These are phyloP conservation scores for Ogataea chonburiensis DNA, from an alignment of 805 yeast species.

Conservation along the genomic window DNA sequence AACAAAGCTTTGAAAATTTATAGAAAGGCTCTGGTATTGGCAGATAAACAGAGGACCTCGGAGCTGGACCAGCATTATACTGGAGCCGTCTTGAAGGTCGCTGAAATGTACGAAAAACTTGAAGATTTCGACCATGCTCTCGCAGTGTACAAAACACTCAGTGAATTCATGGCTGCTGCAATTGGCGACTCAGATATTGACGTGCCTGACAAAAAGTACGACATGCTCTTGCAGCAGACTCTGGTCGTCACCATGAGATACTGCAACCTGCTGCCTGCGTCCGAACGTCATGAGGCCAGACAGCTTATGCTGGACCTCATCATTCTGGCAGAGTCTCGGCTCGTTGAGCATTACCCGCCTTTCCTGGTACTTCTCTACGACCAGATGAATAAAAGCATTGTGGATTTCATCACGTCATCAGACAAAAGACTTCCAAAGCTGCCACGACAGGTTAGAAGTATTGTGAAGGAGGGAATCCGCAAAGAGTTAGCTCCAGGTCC, in stretches of 20 bases:
- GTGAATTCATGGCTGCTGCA: conserved; percentile 13
- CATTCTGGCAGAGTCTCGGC: conserved; percentile 25
- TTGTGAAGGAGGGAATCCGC: conserved; percentile 18
- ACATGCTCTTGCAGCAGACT: conserved; percentile 23
- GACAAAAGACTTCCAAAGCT: conserved; percentile 6
- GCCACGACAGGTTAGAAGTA: conserved; percentile 6
- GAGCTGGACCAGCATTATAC: conserved; percentile 75
- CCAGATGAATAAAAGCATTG: conserved; percentile 15
- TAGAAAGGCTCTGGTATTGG: conserved; percentile 64
- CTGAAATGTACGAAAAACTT: conserved; percentile 68
- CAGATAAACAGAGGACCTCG: conserved; percentile 52
- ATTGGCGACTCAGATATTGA: conserved; percentile 6
- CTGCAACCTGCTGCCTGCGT: conserved; percentile 23
- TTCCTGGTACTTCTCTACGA: conserved; percentile 24
- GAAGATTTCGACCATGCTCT: conserved; percentile 29
- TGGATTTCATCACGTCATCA: conserved; percentile 12
- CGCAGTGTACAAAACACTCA: conserved; percentile 25
- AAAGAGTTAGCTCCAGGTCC: conserved; percentile 22
- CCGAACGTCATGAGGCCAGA: conserved; percentile 22
- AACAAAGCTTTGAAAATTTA: conserved; percentile 68
- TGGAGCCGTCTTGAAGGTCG: conserved; percentile 77
- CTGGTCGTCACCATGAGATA: conserved; percentile 26
- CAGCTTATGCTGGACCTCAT: conserved; percentile 23
- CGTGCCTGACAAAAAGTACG: conserved; percentile 7
- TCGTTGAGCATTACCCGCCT: conserved; percentile 28